These are phyloP conservation scores for Helminthosporium solani DNA, from an alignment of 2,329 filamentous ascomycete species.

Conservation along the genomic window DNA sequence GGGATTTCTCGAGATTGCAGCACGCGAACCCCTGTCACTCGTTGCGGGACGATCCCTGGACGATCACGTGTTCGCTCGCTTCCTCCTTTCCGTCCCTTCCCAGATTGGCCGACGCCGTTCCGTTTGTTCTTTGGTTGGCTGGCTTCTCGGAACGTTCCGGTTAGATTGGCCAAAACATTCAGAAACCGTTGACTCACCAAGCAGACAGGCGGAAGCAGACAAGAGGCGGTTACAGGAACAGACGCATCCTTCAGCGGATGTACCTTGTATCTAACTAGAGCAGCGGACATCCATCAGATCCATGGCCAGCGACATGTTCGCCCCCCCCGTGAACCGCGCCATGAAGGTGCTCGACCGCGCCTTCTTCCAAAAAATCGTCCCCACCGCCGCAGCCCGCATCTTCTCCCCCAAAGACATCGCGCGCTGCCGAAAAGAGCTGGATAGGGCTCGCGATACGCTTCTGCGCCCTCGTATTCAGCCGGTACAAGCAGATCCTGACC, in stretches of 20 bases:
- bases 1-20: constrained; percentile 22
- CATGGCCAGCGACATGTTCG: constrained; percentile 59
- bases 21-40: constrained; percentile 21
- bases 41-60: neutral
- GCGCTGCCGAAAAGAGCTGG: constrained; percentile 66
- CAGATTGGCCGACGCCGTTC: too few species aligned
- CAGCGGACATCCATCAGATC: neutral
- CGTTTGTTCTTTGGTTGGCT: neutral
- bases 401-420: constrained; percentile 74
- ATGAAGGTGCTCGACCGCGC: constrained; percentile 79
- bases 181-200: neutral
- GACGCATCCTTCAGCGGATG: too few species aligned
- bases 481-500: constrained; percentile 62
- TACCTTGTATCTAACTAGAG: too few species aligned
- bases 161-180: neutral
- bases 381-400: constrained; percentile 75
- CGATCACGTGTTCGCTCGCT: neutral
- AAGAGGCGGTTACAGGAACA: too few species aligned
- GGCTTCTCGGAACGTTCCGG: neutral
- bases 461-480: constrained; percentile 62
- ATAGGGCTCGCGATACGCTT: constrained; percentile 63
- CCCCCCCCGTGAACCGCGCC: constrained; percentile 76
- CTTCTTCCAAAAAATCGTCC: constrained; percentile 76
- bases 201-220: constrained; percentile 1
- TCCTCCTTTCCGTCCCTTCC: too few species aligned